A percentile compares a stretch with the other conserved stretches of the same genome.
Evolutionary conservation across 345 rosid genomes (phyloP).

Genomic region (Lepidium aucheri): DNA sequence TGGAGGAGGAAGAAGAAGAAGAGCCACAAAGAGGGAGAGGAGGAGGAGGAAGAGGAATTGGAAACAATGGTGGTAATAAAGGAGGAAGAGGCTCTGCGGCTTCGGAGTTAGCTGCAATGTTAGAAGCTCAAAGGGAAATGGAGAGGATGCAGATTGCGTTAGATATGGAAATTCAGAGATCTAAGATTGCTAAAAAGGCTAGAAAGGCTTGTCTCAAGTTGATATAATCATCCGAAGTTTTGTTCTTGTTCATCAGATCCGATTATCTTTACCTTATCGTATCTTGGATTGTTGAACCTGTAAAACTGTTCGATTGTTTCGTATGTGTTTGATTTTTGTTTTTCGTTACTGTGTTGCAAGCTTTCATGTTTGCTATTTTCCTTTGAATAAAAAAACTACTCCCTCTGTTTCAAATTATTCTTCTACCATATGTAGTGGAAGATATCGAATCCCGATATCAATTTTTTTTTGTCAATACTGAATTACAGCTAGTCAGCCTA

Average conservation of each 20-base stretch:
- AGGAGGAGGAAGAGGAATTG: not conserved
- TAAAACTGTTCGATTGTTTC: not conserved
- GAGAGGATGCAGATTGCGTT: constrained; percentile 22
- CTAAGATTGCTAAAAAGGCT: constrained; percentile 13
- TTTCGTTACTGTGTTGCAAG: not conserved
- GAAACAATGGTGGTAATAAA: not conserved
- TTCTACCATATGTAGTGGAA: too few species aligned
- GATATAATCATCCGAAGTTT: not conserved
- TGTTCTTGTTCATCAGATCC: not conserved
- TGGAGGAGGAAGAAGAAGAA: constrained; percentile 1
- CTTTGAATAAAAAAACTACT: not conserved
- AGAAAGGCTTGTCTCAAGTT: constrained; percentile 15
- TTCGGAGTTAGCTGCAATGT: constrained; percentile 24
- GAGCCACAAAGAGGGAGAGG: not conserved
- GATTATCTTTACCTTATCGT: not conserved
- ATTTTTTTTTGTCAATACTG: too few species aligned
- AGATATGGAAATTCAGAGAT: constrained; percentile 23
- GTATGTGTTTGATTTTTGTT: not conserved
- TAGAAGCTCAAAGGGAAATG: constrained; percentile 29
- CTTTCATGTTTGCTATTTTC: not conserved
- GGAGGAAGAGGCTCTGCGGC: constrained; percentile 12
- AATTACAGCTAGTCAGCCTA: too few species aligned
- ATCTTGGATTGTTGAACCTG: constrained; percentile 5
- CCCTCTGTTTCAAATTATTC: too few species aligned
- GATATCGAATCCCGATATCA: too few species aligned